Evolutionary conservation across 2,329 filamentous ascomycete species (phyloP), one percentile per base, ranked within the genome.

Genomic region (Curvularia verruculosa): DNA sequence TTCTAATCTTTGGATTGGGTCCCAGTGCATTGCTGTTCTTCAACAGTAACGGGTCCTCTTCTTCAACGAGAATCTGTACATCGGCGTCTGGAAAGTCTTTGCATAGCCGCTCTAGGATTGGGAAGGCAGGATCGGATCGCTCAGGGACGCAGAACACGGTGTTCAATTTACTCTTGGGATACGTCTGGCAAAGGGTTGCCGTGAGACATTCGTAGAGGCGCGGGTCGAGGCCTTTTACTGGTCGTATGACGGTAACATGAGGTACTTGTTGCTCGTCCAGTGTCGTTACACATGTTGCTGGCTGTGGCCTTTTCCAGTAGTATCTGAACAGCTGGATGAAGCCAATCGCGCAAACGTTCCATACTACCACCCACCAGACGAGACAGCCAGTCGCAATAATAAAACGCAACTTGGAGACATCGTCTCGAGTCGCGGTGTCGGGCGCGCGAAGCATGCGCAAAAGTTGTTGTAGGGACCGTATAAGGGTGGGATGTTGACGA

Each of bases 1-100:
- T 99, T 49, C 95, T 84, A 67, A 99, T 96, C 81, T 99, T 99
- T n/a, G 95, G 95, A 71, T 99, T 99, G 1, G 95, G 95, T 0
- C 96, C 96, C 54, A 98, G 83, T 54, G 70, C 68, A 51, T 82
- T 83, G 10, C 78, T 76, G 29, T 80, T 68, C 28, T 86, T 83
- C 8, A 96, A 79, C 21, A 86, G 76, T 28, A 86, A 75, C 0
- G 89, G 86, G 72, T 96, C 92, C 58, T 96, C 89, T 48, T 90
- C 85, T 78, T 97, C 94, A 46, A 97, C 82, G 10, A 93, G 83
- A 3, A 98, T 81, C 50, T 83, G 84, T 1, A 87, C 88, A 77
- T 96, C 88, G 66, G 86, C 84, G 12, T 80, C 76, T 0, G 90
- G 86, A 66, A 93, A 94, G 72, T 96, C 89, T 43, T 81, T 75